phyloP scores from a whole-genome alignment of 2,329 filamentous ascomycete genomes.

The Claviceps sp. region DNA sequence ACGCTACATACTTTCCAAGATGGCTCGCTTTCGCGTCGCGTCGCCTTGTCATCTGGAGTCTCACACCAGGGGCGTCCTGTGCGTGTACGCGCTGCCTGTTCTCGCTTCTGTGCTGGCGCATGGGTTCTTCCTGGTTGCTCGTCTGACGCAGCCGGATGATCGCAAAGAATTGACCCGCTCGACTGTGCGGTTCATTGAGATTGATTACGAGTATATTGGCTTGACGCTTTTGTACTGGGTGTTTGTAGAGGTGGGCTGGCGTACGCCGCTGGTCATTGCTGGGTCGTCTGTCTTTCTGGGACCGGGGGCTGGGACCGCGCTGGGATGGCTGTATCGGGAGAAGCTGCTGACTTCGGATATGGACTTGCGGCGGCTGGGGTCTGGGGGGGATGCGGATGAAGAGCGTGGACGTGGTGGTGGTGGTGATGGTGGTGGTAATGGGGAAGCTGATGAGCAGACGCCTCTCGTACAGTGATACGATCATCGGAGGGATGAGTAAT shows the following conservation, averaged over 20 bases:
- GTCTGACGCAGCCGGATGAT: constrained; percentile 26
- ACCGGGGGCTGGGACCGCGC: constrained; percentile 24
- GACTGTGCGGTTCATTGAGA: constrained; percentile 30
- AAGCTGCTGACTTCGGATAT: constrained; percentile 16
- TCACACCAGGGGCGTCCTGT: constrained; percentile 21
- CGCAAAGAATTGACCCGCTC: constrained; percentile 36
- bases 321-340: constrained; percentile 27
- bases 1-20: constrained; percentile 13
- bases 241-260: constrained; percentile 35
- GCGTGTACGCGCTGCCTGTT: constrained; percentile 33
- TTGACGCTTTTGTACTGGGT: constrained; percentile 41
- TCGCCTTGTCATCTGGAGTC: constrained; percentile 29
- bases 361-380: constrained; percentile 7
- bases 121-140: constrained; percentile 25
- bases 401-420: constrained; percentile 8
- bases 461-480: constrained; percentile 16
- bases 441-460: constrained; percentile 17
- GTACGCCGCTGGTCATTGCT: constrained; percentile 20
- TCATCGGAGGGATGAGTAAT: neutral
- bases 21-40: constrained; percentile 15
- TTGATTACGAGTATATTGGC: constrained; percentile 31
- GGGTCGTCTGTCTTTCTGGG: constrained; percentile 19
- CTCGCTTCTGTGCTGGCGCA: constrained; percentile 30
- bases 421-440: neutral
- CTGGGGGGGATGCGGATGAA: constrained; percentile 8